Conservation (phyloP, 2,329 filamentous ascomycete genomes). For the Zymoseptoria passerinii region DNA sequence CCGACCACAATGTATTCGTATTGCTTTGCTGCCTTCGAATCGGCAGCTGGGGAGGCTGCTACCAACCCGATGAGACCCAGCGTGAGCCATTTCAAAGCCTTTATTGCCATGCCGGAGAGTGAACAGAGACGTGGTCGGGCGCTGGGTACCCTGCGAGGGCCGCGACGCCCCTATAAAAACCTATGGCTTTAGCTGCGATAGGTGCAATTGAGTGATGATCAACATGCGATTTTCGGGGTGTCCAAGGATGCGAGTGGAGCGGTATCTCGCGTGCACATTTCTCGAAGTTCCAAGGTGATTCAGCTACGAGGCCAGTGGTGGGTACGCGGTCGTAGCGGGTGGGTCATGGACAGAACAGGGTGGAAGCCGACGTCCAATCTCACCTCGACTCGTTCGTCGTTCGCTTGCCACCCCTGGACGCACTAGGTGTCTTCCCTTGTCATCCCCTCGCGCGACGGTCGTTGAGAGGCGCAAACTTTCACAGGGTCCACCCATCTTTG, state of each 20-base stretch:
- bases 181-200: background rate
- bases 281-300: background rate
- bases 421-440: background rate
- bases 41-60: background rate
- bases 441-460: background rate
- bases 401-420: background rate
- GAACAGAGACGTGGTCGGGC: background rate
- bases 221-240: background rate
- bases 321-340: background rate
- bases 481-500: background rate
- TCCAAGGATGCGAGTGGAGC: background rate
- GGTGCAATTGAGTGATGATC: too few relatives aligned
- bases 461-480: background rate
- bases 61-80: background rate
- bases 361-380: background rate
- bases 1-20: constrained; percentile 53
- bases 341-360: background rate
- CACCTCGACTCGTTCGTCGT: background rate
- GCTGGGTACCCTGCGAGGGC: too few relatives aligned
- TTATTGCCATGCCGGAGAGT: background rate
- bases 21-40: background rate
- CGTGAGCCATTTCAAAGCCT: background rate
- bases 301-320: background rate
- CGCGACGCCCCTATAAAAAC: background rate
- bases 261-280: background rate